Percentiles rank a stretch among this genome's conserved stretches.
Evolutionary conservation across 352 stramenopile species (phyloP).

Genomic region (Globisporangium takayamanum): DNA sequence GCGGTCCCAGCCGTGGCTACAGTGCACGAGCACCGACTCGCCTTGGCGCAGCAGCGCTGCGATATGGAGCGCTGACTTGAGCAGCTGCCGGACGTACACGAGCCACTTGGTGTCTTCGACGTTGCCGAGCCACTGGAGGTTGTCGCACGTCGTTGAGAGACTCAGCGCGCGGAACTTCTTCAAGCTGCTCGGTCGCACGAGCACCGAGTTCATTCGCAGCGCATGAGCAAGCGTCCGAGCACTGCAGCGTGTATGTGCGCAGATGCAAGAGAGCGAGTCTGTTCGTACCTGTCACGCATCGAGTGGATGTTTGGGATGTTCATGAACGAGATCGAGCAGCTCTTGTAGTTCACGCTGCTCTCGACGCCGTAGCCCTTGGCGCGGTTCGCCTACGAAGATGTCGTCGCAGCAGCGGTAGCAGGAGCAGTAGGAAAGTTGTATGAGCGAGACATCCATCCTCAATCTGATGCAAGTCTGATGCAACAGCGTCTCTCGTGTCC

Average conservation of each 20-base stretch:
- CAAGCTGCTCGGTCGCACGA: conserved; percentile 25
- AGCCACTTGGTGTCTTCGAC: conserved; percentile 98
- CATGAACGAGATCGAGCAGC: conserved; percentile 94
- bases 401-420: not conserved
- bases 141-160: conserved; percentile 81
- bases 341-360: conserved; percentile 94
- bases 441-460: too few relatives aligned
- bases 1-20: conserved; percentile 84
- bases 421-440: not conserved
- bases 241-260: not conserved
- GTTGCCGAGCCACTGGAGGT: conserved; percentile 88
- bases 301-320: conserved; percentile 99
- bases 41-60: conserved; percentile 89
- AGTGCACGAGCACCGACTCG: conserved; percentile 76
- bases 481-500: not conserved
- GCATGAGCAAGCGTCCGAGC: not conserved
- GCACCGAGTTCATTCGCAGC: too few relatives aligned
- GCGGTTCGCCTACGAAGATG: conserved; percentile 39
- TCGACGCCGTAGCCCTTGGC: conserved; percentile 94
- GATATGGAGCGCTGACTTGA: conserved; percentile 89
- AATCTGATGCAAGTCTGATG: not conserved
- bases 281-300: conserved; percentile 89
- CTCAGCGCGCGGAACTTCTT: conserved; percentile 70
- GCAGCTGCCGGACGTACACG: conserved; percentile 90
- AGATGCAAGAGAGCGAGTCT: conserved; percentile 15